Percentiles rank a stretch among this genome's conserved stretches.
Conservation (phyloP, 2,329 filamentous ascomycete genomes). For the Monosporascus ibericus region DNA sequence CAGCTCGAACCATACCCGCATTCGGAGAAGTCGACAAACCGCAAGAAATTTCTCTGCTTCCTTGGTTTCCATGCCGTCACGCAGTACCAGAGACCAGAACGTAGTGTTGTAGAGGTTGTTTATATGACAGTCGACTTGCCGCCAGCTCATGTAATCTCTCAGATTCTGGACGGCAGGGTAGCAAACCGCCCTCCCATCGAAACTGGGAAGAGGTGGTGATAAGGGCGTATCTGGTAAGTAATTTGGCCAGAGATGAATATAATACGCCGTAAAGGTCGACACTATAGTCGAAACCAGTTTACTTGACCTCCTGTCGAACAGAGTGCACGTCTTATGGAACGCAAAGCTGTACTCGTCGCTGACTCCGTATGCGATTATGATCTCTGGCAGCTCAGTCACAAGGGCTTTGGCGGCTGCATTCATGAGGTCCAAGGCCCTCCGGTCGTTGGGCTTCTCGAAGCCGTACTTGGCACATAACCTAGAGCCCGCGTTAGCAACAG, state of each 20-base stretch:
- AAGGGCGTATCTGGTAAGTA: conserved; percentile 70
- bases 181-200: conserved; percentile 85
- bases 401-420: conserved; percentile 85
- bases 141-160: conserved; percentile 93
- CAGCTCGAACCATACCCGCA: conserved; percentile 3
- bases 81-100: conserved; percentile 83
- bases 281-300: conserved; percentile 89
- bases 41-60: conserved; percentile 78
- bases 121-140: conserved; percentile 95
- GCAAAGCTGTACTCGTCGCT: conserved; percentile 96
- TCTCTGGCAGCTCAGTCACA: conserved; percentile 75
- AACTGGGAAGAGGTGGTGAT: conserved; percentile 72
- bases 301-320: conserved; percentile 82
- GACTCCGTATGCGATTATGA: conserved; percentile 83
- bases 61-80: conserved; percentile 66
- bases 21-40: conserved; percentile 35
- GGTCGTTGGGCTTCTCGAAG: conserved; percentile 91
- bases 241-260: conserved; percentile 71
- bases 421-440: conserved; percentile 83
- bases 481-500: background rate
- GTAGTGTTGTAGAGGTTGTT: conserved; percentile 98
- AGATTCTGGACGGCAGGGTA: conserved; percentile 81
- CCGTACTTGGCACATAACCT: conserved; percentile 78
- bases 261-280: conserved; percentile 89
- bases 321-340: conserved; percentile 71